Evolutionary conservation across 768 basidiomycete species (phyloP).

Genomic region (Gloeostereum incarnatum): DNA sequence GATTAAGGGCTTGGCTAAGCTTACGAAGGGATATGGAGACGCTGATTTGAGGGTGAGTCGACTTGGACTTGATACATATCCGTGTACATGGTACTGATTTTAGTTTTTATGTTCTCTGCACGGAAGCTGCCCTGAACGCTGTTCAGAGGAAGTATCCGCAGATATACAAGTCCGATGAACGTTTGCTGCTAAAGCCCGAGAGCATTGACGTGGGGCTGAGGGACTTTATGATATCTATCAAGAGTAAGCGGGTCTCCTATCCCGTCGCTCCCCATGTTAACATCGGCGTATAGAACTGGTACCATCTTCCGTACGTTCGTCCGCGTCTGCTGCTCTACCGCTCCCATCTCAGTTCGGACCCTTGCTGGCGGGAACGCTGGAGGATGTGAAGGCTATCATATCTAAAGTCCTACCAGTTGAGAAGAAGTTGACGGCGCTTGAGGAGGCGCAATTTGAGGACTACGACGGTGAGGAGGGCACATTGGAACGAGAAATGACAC

Average conservation of each 20-base stretch:
- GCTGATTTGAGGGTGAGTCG: slow-evolving; percentile 93
- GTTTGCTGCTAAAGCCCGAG: slow-evolving; percentile 77
- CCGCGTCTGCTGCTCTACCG: slow-evolving; percentile 76
- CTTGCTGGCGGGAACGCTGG: slow-evolving; percentile 58
- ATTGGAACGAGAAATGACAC: slow-evolving; percentile 78
- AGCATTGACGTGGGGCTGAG: slow-evolving; percentile 76
- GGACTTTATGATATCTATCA: slow-evolving; percentile 96
- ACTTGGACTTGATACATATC: too few species aligned
- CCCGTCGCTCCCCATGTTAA: too few species aligned
- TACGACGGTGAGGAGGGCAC: slow-evolving; percentile 66
- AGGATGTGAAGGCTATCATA: slow-evolving; percentile 65
- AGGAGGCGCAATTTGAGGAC: slow-evolving; percentile 94
- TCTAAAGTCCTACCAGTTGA: slow-evolving; percentile 66
- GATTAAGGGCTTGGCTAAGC: slow-evolving; percentile 57
- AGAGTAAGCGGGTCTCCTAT: slow-evolving; percentile 83
- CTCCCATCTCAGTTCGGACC: slow-evolving; percentile 81
- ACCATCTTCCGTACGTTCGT: slow-evolving; percentile 89
- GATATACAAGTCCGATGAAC: slow-evolving; percentile 87
- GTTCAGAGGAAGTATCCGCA: slow-evolving; percentile 96
- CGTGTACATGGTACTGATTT: too few species aligned
- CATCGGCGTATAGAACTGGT: slow-evolving; percentile 93
- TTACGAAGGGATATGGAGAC: slow-evolving; percentile 97
- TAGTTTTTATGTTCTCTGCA: slow-evolving; percentile 96
- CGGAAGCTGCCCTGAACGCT: slow-evolving; percentile 93
- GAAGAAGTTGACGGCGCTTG: slow-evolving; percentile 77